phyloP scores from a whole-genome alignment of 768 basidiomycete species.

The Boletus rufocinnamomeus region DNA sequence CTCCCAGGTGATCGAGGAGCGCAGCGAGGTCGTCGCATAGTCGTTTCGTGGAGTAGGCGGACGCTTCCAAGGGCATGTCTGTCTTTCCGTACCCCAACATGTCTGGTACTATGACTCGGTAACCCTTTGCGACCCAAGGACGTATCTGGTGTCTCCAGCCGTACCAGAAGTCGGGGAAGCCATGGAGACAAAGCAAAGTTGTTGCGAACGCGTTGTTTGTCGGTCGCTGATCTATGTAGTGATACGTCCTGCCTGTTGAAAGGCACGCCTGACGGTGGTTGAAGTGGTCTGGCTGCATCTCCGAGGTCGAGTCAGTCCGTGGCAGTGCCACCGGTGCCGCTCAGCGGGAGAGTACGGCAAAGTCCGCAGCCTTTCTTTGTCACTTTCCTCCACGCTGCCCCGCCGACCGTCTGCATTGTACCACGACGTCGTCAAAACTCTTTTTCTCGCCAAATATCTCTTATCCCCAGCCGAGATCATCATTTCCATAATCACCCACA shows the following conservation, averaged over 20 bases:
- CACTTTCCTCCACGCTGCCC: slow-evolving; percentile 26
- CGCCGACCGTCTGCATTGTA: slow-evolving; percentile 17
- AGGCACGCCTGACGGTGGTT: slow-evolving; percentile 51
- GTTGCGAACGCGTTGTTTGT: slow-evolving; percentile 36
- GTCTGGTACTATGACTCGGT: slow-evolving; percentile 56
- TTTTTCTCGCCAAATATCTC: slow-evolving; percentile 3
- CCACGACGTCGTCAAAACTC: slow-evolving; percentile 10
- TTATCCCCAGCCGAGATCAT: slow-evolving; percentile 23
- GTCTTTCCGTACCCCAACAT: slow-evolving; percentile 64
- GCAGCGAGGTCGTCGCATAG: slow-evolving; percentile 65
- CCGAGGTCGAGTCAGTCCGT: slow-evolving; percentile 13
- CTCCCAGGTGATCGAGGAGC: slow-evolving; percentile 56
- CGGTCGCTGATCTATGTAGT: slow-evolving; percentile 73
- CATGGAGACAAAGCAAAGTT: slow-evolving; percentile 75
- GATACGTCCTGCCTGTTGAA: slow-evolving; percentile 63
- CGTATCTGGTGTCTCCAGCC: slow-evolving; percentile 77
- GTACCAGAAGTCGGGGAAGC: slow-evolving; percentile 76
- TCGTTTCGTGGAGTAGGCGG: slow-evolving; percentile 59
- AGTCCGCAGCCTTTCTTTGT: slow-evolving; percentile 35
- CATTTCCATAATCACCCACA: neutral
- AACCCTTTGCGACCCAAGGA: slow-evolving; percentile 64
- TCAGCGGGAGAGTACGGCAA: slow-evolving; percentile 25
- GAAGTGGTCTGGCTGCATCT: slow-evolving; percentile 1
- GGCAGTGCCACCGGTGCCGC: slow-evolving; percentile 33
- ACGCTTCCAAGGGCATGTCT: slow-evolving; percentile 56